These are phyloP conservation scores for Priceomyces haplophilus DNA, from an alignment of 805 yeast genomes.

Conservation along the genomic window DNA sequence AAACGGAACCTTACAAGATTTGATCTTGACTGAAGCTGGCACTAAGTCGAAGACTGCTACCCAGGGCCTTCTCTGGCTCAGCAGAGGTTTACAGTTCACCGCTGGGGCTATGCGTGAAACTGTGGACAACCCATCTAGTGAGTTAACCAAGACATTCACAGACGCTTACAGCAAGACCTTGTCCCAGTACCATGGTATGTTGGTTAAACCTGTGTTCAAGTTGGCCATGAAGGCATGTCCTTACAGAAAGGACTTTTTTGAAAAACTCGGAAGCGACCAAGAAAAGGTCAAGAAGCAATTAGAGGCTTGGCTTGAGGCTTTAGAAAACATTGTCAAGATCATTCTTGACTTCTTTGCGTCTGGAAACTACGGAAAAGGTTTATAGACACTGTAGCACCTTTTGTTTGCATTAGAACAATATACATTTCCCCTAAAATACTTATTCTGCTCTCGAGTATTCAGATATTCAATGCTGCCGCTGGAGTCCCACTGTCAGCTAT, in stretches of 20 bases:
- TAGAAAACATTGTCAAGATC: constrained; percentile 68
- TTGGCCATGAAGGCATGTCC: constrained; percentile 96
- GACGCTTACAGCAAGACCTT: constrained; percentile 81
- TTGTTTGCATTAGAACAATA: not conserved
- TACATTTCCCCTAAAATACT: not conserved
- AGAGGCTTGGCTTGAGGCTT: constrained; percentile 68
- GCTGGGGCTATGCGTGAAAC: constrained; percentile 85
- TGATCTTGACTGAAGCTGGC: constrained; percentile 68
- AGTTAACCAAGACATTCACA: constrained; percentile 74
- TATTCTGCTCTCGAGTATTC: no score
- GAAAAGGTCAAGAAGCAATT: constrained; percentile 65
- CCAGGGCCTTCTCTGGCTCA: constrained; percentile 86
- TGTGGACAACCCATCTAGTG: constrained; percentile 57
- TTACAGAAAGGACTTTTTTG: constrained; percentile 80
- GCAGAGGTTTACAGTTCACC: constrained; percentile 86
- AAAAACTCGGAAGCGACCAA: constrained; percentile 74
- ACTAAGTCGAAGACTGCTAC: constrained; percentile 76
- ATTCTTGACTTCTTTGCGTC: constrained; percentile 71
- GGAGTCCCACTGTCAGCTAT: no score
- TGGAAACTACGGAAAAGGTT: constrained; percentile 87
- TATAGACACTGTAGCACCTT: constrained; percentile 37
- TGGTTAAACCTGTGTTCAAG: constrained; percentile 83
- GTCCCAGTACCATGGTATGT: constrained; percentile 75
- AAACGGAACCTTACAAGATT: constrained; percentile 70
- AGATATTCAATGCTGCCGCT: no score